Evolutionary conservation across 2,329 filamentous ascomycete genomes (phyloP).

Genomic region (Rhynchosporium agropyri): DNA sequence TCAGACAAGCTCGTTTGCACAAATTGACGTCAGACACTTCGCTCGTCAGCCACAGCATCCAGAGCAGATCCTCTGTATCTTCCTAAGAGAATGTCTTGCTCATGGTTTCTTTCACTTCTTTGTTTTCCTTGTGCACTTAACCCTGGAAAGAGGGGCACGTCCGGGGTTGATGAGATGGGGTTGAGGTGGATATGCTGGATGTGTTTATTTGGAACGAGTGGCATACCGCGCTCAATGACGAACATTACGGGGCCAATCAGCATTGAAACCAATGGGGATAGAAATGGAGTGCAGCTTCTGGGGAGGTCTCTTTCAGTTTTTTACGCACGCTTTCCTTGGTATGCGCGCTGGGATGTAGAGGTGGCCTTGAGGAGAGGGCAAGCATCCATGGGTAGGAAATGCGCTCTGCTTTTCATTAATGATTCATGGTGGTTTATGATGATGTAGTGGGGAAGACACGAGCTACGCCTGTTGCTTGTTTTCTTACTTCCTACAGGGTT

Average conservation of each 20-base stretch:
- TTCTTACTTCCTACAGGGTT: slow-evolving; percentile 14
- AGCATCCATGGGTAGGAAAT: slow-evolving; percentile 16
- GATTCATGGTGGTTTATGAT: slow-evolving; percentile 15
- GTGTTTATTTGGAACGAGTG: slow-evolving; percentile 18
- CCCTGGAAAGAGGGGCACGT: slow-evolving; percentile 34
- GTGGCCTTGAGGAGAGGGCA: slow-evolving; percentile 13
- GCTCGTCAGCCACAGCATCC: slow-evolving; percentile 30
- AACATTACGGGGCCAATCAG: slow-evolving; percentile 15
- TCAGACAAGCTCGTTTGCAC: slow-evolving; percentile 41
- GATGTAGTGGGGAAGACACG: slow-evolving; percentile 8
- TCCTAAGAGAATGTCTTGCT: slow-evolving; percentile 35
- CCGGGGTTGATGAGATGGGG: slow-evolving; percentile 33
- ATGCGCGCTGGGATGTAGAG: slow-evolving; percentile 22
- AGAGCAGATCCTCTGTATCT: slow-evolving; percentile 39
- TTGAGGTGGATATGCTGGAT: slow-evolving; percentile 8
- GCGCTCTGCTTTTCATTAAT: slow-evolving; percentile 11
- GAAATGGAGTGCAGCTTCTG: slow-evolving; percentile 40
- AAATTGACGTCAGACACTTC: slow-evolving; percentile 23
- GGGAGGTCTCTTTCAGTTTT: slow-evolving; percentile 39
- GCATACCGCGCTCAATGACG: slow-evolving; percentile 24
- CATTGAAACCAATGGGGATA: slow-evolving; percentile 27
- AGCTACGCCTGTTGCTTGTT: slow-evolving; percentile 7
- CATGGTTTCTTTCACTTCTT: slow-evolving; percentile 35
- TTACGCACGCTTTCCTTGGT: slow-evolving; percentile 25
- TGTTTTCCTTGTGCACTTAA: slow-evolving; percentile 33